Evolutionary conservation across 169 alveolate genomes (phyloP).

Genomic region (Babesia microti): DNA sequence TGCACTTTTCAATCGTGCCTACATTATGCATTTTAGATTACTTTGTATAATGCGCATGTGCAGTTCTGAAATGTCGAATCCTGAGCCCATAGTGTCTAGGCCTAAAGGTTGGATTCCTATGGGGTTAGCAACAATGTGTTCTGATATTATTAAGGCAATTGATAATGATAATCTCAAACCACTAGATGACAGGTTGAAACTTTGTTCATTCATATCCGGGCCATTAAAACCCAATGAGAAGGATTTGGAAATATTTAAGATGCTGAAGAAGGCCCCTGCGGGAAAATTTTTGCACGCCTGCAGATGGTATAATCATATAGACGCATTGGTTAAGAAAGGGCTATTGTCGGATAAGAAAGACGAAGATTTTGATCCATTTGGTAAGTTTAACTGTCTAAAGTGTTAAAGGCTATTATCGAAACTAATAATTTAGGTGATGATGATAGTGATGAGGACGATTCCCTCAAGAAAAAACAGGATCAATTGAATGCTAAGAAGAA

Average conservation of each 20-base stretch:
- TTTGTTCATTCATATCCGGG: constrained; percentile 47
- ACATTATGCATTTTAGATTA: not conserved
- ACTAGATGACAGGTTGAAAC: too few species aligned
- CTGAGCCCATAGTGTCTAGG: too few species aligned
- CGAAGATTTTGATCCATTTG: constrained; percentile 48
- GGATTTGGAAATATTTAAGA: constrained; percentile 39
- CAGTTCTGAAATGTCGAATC: too few species aligned
- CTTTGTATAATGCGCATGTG: not conserved
- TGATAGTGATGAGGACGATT: constrained; percentile 48
- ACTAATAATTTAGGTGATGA: constrained; percentile 56
- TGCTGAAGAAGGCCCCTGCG: constrained; percentile 40
- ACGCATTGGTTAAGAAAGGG: constrained; percentile 40
- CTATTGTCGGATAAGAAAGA: constrained; percentile 21
- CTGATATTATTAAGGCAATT: too few species aligned
- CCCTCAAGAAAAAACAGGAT: constrained; percentile 61
- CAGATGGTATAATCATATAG: constrained; percentile 43
- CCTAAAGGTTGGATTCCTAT: too few species aligned
- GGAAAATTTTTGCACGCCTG: constrained; percentile 19
- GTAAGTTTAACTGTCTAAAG: constrained; percentile 7
- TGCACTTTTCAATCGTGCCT: constrained; percentile 44
- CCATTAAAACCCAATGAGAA: constrained; percentile 32
- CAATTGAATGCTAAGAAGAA: constrained; percentile 59
- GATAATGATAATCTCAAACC: too few species aligned
- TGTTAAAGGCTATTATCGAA: not conserved
- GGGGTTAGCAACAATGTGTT: too few species aligned